Base-by-base conservation (phyloP, 2,329 filamentous ascomycete species). In the Geosmithia putterillii region DNA sequence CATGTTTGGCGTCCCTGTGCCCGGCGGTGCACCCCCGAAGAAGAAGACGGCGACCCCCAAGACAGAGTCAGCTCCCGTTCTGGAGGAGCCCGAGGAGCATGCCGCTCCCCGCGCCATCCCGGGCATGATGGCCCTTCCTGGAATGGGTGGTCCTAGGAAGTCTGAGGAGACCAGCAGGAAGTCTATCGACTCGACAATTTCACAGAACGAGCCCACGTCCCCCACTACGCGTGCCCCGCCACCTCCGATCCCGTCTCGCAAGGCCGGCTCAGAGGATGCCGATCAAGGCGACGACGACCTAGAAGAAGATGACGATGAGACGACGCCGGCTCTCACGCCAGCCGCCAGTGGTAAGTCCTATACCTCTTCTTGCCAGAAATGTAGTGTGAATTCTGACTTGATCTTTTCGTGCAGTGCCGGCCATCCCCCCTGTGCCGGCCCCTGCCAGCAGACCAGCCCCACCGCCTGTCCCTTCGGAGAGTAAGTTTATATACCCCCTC, bases 1-100 rank as follows among this genome's bases (percentile, higher is more conserved):
- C 53, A 92, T 96, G 80, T 94, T 94, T 60, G 86, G 86, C 17
- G 79, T 78, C 46, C 76, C 87, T 58, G 74, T 80, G 15, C 73
- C 83, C 64, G 58, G 61, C 20, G 56, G 66, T 23, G 53, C 66
- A 8, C 59, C 66, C 9, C 64, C 68, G 36, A 78, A 71, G 57
- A 79, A 79, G 61, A 75, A 74, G 56, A 54, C 61, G 4, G 54
- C 59, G n/a, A n/a, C n/a, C n/a, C 40, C 59, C 35, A 66, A 65
- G 46, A 45, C 71, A 57, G 55, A 68, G 59, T 51, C 63, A 55
- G 41, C 51, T 54, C 38, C 65, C 5, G 46, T 60, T 40, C 72
- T 73, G 45, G 61, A 67, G 34, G 57, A 58, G 4, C 28, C 19
- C 2, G 67, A 74, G 42, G 57, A 62, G 20, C 52, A 62, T 1